Percentiles rank a stretch among this genome's conserved stretches.
phyloP scores from a whole-genome alignment of 805 yeast genomes.

The Yarrowia bubula region DNA sequence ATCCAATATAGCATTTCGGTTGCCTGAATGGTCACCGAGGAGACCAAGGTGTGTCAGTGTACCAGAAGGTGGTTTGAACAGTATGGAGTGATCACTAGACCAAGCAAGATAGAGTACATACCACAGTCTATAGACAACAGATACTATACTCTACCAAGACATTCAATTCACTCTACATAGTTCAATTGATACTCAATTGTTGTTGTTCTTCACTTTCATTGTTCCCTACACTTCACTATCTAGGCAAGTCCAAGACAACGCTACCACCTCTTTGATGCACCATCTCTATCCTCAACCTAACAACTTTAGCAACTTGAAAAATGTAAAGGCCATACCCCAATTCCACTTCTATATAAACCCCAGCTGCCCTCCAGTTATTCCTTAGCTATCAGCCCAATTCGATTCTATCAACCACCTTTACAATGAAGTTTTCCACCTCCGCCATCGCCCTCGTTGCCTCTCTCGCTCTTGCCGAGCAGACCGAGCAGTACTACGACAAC shows the following conservation, averaged over 20 bases:
- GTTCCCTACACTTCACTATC: too few relatives aligned
- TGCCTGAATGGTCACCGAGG: neutral
- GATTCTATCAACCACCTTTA: slow-evolving; percentile 7
- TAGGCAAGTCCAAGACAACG: too few relatives aligned
- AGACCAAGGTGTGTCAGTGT: too few relatives aligned
- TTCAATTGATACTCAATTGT: too few relatives aligned
- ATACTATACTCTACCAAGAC: too few relatives aligned
- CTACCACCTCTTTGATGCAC: too few relatives aligned
- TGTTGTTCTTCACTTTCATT: too few relatives aligned
- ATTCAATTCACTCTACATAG: too few relatives aligned
- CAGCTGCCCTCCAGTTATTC: neutral
- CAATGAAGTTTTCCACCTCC: slow-evolving; percentile 17
- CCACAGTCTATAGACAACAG: too few relatives aligned
- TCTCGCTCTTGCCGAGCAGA: slow-evolving; percentile 8
- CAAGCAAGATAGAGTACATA: too few relatives aligned
- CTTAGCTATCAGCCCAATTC: slow-evolving; percentile 7
- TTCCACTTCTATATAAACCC: neutral
- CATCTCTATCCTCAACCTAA: neutral
- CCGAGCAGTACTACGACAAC: slow-evolving; percentile 7
- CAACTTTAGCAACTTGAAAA: neutral
- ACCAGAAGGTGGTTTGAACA: too few relatives aligned
- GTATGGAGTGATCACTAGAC: too few relatives aligned
- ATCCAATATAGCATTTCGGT: neutral
- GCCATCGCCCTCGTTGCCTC: slow-evolving; percentile 15
- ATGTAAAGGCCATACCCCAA: neutral